phyloP scores from a whole-genome alignment of 2,329 filamentous ascomycete species.

The Zymoseptoria passerinii region DNA sequence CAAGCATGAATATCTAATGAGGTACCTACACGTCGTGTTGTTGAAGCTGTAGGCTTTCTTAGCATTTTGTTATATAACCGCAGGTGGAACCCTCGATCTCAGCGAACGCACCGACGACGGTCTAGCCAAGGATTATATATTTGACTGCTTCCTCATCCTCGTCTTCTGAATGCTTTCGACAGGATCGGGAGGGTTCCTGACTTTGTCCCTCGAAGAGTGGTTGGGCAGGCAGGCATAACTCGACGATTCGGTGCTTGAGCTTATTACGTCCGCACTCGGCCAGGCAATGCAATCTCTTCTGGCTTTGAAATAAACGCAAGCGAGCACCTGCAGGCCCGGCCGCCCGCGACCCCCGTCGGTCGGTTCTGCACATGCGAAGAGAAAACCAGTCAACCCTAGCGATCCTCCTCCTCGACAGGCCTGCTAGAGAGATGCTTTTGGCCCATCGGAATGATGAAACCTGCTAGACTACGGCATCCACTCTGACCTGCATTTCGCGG shows the following conservation, averaged over 20 bases:
- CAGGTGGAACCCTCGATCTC: background rate
- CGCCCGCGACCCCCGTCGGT: too few relatives aligned
- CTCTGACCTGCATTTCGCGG: background rate
- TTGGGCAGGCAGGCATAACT: background rate
- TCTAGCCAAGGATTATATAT: background rate
- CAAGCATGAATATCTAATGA: too few relatives aligned
- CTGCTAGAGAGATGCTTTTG: background rate
- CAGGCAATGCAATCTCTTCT: background rate
- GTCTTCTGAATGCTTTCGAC: background rate
- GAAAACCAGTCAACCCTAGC: background rate
- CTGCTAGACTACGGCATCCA: background rate
- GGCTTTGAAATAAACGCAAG: background rate
- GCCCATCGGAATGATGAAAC: background rate
- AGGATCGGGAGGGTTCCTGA: background rate
- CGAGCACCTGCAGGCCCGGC: background rate
- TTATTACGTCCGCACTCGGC: background rate
- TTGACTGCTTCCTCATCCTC: background rate
- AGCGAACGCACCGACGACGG: background rate
- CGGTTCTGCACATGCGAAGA: background rate
- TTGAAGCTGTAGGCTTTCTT: background rate
- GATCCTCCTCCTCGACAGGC: background rate
- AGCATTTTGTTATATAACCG: background rate
- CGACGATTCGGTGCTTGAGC: background rate
- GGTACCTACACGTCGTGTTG: too few relatives aligned
- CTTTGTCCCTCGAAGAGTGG: too few relatives aligned